These are phyloP conservation scores for Calonectria crousiana DNA, from an alignment of 2,329 filamentous ascomycete genomes.

Conservation along the genomic window DNA sequence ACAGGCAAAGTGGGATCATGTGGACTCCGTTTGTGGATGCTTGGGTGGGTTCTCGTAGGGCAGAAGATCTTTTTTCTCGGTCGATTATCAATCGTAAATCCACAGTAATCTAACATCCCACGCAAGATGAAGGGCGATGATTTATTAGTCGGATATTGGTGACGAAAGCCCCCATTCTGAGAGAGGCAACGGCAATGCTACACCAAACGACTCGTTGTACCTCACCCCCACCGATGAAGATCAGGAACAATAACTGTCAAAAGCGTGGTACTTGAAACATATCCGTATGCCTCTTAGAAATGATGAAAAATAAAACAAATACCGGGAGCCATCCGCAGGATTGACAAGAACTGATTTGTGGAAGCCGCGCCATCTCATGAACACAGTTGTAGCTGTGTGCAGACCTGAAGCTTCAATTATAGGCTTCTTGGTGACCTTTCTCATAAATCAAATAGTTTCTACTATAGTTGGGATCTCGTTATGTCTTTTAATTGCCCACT, in stretches of 20 bases:
- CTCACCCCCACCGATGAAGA: neutral
- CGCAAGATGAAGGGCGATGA: neutral
- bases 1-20: conserved; percentile 16
- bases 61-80: neutral
- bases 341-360: neutral
- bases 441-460: neutral
- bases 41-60: neutral
- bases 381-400: neutral
- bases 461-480: accelerated
- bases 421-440: neutral
- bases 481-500: neutral
- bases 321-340: neutral
- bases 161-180: neutral
- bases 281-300: neutral
- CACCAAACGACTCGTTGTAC: neutral
- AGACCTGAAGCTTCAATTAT: neutral
- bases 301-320: neutral
- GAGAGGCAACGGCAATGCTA: neutral
- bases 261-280: neutral
- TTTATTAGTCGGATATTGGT: neutral
- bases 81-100: conserved; percentile 2
- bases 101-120: neutral
- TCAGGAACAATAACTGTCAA: neutral
- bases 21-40: conserved; percentile 2
- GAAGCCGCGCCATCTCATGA: neutral